phyloP scores from a whole-genome alignment of 2,329 filamentous ascomycete species.

The Exophiala phaeomuriformis region DNA sequence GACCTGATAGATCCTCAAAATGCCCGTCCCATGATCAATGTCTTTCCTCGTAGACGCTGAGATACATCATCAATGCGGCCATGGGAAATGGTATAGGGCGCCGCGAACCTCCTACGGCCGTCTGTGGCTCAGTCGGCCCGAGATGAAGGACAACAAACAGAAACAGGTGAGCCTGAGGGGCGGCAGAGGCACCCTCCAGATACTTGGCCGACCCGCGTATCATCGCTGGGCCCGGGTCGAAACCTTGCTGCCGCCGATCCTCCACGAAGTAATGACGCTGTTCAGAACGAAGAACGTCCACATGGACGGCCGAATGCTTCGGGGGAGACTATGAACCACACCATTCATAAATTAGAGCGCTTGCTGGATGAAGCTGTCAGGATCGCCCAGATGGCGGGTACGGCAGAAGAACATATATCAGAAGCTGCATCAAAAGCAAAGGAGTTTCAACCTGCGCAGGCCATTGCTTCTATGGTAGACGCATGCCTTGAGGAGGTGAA shows the following conservation, averaged over 20 bases:
- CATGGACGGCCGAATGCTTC: conserved; percentile 7
- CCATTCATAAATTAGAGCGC: conserved; percentile 33
- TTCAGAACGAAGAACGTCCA: not conserved
- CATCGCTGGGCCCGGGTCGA: too few species aligned
- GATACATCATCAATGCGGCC: too few species aligned
- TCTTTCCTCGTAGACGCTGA: too few species aligned
- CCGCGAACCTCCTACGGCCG: too few species aligned
- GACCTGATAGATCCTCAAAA: not conserved
- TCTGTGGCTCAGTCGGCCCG: too few species aligned
- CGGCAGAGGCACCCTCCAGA: too few species aligned
- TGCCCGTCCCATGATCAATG: too few species aligned
- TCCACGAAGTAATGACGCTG: not conserved
- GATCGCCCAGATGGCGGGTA: conserved; percentile 29
- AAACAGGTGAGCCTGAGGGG: too few species aligned
- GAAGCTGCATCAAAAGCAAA: not conserved
- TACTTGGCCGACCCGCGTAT: too few species aligned
- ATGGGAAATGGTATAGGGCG: too few species aligned
- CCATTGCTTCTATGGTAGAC: not conserved
- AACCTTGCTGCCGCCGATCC: too few species aligned
- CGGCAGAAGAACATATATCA: not conserved
- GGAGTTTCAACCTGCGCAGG: not conserved
- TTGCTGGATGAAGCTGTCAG: conserved; percentile 34
- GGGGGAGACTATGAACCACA: conserved; percentile 29
- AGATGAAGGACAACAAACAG: too few species aligned
- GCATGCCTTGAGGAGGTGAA: conserved; percentile 3